Evolutionary conservation across 2,329 filamentous ascomycete species (phyloP), one percentile per base, ranked within the genome.

Genomic region (Macrophomina phaseolina): DNA sequence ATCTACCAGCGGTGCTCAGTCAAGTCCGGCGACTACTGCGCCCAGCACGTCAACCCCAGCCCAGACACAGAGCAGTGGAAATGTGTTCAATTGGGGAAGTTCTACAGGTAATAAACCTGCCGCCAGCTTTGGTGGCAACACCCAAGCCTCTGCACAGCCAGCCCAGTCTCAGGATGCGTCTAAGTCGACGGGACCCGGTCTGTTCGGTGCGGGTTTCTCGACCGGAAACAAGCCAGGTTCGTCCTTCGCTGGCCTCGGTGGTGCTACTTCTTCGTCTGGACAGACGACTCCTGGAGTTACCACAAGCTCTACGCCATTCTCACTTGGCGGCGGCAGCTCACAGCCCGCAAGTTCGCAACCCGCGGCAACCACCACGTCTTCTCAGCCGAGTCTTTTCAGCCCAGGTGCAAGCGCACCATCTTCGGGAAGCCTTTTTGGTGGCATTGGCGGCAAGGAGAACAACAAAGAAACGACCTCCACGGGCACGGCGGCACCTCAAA

Each of bases 191-290:
- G 40, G 63, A 2, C 23, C 63, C 11, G 30, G 51, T 7, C 30
- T 55, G 7, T 55, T 65, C 14, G 45, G 18, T 16, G 18, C 53
- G 7, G 30, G 30, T 14, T 56, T 51, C 8, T 65, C 71, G 49
- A 72, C 76, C 30, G 69, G 75, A 45, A 76, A 77, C 67, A 70
- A 75, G 48, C 69, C 72, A 34, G 71, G 75, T 53, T 62, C 58
- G 9, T n/a, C 30, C 5, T 77, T 78, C 49, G 69, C 23, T 23
- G 23, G 69, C 28, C 61, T 74, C 45, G 73, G 73, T 66, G 74
- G 73, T 45, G 58, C 58, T 49, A 18, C 45, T 49, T 30, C 65
- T 28, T 61, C 52, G 16, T 36, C 53, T 14, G 34, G 51, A 4
- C 67, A 55, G 32, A 45, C 48, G 34, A 60, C 32, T 23, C 67